Percentiles rank a stretch among this genome's conserved stretches.
Evolutionary conservation across 2,329 filamentous ascomycete genomes (phyloP).

Genomic region (Stromatinia cepivora): DNA sequence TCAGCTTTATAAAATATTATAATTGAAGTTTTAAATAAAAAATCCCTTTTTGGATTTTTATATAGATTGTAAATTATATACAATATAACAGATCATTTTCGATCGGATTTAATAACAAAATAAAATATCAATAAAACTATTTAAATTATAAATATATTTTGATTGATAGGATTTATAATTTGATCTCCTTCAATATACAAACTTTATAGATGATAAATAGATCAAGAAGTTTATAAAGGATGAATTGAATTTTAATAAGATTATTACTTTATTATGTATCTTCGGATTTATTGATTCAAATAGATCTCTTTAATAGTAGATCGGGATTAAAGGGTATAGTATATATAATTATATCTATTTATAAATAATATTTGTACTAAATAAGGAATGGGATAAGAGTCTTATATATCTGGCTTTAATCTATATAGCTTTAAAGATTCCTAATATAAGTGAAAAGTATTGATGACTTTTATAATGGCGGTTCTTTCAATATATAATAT

Average conservation of each 20-base stretch:
- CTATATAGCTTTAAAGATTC: slow-evolving; percentile 24
- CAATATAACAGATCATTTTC: slow-evolving; percentile 44
- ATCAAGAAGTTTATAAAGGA: slow-evolving; percentile 25
- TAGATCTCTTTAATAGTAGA: slow-evolving; percentile 21
- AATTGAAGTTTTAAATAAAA: slow-evolving; percentile 25
- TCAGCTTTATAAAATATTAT: slow-evolving; percentile 28
- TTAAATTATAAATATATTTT: slow-evolving; percentile 47
- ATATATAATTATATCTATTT: slow-evolving; percentile 28
- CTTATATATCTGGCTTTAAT: slow-evolving; percentile 24
- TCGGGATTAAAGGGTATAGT: slow-evolving; percentile 25
- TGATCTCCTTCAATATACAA: slow-evolving; percentile 43
- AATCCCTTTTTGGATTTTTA: slow-evolving; percentile 27
- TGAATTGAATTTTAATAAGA: slow-evolving; percentile 26
- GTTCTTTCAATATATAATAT: slow-evolving; percentile 29
- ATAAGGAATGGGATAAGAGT: slow-evolving; percentile 25
- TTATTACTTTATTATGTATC: slow-evolving; percentile 25
- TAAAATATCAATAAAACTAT: slow-evolving; percentile 39
- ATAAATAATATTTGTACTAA: slow-evolving; percentile 25
- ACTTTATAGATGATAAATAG: slow-evolving; percentile 25
- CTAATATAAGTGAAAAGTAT: slow-evolving; percentile 14
- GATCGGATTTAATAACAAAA: slow-evolving; percentile 41
- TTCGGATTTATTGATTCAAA: slow-evolving; percentile 27
- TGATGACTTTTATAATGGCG: slow-evolving; percentile 30
- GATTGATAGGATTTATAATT: slow-evolving; percentile 49
- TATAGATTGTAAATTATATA: slow-evolving; percentile 26